Base-by-base conservation (phyloP, 148 eudicot genomes). In the Amaranthus palmeri region DNA sequence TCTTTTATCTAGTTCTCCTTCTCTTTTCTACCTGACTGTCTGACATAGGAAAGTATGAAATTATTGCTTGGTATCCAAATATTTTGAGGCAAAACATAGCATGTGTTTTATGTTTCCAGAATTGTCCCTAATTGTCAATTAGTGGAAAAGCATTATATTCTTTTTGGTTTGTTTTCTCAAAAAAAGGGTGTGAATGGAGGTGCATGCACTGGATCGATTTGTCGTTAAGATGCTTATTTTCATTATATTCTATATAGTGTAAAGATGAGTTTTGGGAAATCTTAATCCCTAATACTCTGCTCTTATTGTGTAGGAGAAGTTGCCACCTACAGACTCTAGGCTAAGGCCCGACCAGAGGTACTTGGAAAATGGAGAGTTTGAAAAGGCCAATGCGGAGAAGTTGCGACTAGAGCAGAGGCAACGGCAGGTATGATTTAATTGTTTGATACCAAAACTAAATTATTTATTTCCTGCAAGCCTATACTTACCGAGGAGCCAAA, bases 321-420 rank as follows among this genome's bases (percentile, higher is more conserved):
- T 93, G 71, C 98, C 98, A 44, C 98, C 92, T n/a, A 93, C 98
- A 15, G 98, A 93, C 78, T 93, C 98, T 46, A 85, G 98, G 79
- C 85, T 93, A 64, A 88, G 98, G 74, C 98, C 98, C 47, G 98
- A 93, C 60, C 98, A 93, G 66, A 83, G 95, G 75, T 88, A 87
- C 82, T 74, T 93, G 49, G 98, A 90, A 77, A 93, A 90, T 45
- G 98, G 98, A 59, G 90, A 90, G 74, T 90, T 80, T 75, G 96
- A 90, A 68, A 87, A 76, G 87, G 98, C 96, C n/a, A 92, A 92
- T 77, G 81, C 90, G 4, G 98, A 93, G 80, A 93, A 93, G 78
- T 75, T 93, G 74, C 82, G 98, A 17, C 79, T 93, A 5, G 98
- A 93, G 87, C 96, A 93, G 82, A 78, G 92, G 70, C 98, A 93